Conservation (phyloP, 768 basidiomycete genomes). For the Leccinum uliginosum region DNA sequence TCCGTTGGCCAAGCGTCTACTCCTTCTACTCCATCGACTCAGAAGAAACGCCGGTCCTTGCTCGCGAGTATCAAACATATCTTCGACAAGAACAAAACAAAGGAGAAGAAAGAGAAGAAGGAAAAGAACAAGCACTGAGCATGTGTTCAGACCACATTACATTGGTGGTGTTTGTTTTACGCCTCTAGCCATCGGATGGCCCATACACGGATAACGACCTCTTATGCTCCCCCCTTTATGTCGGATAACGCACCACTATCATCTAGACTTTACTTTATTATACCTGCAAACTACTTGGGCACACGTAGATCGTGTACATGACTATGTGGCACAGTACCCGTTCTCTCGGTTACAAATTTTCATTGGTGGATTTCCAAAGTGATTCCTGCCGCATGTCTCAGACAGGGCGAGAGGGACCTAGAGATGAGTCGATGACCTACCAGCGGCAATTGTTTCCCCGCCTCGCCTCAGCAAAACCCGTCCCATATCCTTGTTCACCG, state of each 20-base stretch:
- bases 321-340: not conserved
- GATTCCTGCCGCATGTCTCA: slow-evolving; percentile 35
- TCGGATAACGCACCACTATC: slow-evolving; percentile 11
- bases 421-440: slow-evolving; percentile 34
- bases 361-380: slow-evolving; percentile 37
- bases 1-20: slow-evolving; percentile 5
- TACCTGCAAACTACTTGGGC: slow-evolving; percentile 4
- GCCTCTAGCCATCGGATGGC: slow-evolving; percentile 1
- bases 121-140: slow-evolving; percentile 3
- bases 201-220: slow-evolving; percentile 10
- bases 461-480: slow-evolving; percentile 79
- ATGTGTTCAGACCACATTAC: not conserved
- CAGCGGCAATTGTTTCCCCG: slow-evolving; percentile 94
- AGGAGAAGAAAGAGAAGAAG: slow-evolving; percentile 34
- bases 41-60: slow-evolving; percentile 51
- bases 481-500: slow-evolving; percentile 94
- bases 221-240: slow-evolving; percentile 14
- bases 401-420: not conserved
- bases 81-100: slow-evolving; percentile 49
- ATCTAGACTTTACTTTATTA: slow-evolving; percentile 19
- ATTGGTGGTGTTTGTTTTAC: not conserved
- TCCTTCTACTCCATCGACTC: slow-evolving; percentile 28
- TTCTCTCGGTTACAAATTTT: slow-evolving; percentile 7
- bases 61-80: slow-evolving; percentile 50
- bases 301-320: slow-evolving; percentile 20